Evolutionary conservation across 2,329 filamentous ascomycete species (phyloP), one percentile per base, ranked within the genome.

Genomic region (Ophiognomonia clavigignenti-juglandacearum): DNA sequence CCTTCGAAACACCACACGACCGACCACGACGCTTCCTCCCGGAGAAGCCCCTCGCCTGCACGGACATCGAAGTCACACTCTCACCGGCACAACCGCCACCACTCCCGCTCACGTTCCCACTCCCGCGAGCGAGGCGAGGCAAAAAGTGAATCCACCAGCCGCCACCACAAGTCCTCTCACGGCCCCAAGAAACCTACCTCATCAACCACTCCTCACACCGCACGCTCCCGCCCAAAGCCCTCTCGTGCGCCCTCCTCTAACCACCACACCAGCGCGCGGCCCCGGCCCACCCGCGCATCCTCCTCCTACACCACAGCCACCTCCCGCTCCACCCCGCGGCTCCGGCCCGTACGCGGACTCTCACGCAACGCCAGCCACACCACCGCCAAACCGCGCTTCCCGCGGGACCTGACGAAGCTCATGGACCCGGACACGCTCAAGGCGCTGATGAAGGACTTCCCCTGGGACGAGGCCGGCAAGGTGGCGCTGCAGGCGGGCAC

Each of bases 401-500:
- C 37, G 24, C 39, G 45, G 23, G 26, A 32, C 24, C 29, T 45
- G 18, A 6, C 27, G 23, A 45, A 39, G 20, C 35, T 26, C 18
- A 27, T 45, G 14, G 43, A 45, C 14, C 43, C 43, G 6, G 29
- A 18, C n/a, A 13, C 45, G 11, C 18, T 36, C 14, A 31, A 40
- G 6, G 47, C 24, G 11, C 27, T 27, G 13, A 23, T 43, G 40
- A 37, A 46, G 11, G 19, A 49, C 11, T 49, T 56, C 5, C 45
- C 52, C 2, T 57, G 53, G 55, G 48, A 54, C 37, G 35, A 36
- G 1, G 57, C 56, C 1, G 55, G 47, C 0, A 54, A 52, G n/a
- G 54, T 56, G 26, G 59, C 58, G 1, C 26, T 59, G 13, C 53
- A 59, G 5, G 59, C 58, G 5, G 58, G 57, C 2, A 50, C 58